phyloP scores from a whole-genome alignment of 2,329 filamentous ascomycete genomes.

The Penicillium sp. region DNA sequence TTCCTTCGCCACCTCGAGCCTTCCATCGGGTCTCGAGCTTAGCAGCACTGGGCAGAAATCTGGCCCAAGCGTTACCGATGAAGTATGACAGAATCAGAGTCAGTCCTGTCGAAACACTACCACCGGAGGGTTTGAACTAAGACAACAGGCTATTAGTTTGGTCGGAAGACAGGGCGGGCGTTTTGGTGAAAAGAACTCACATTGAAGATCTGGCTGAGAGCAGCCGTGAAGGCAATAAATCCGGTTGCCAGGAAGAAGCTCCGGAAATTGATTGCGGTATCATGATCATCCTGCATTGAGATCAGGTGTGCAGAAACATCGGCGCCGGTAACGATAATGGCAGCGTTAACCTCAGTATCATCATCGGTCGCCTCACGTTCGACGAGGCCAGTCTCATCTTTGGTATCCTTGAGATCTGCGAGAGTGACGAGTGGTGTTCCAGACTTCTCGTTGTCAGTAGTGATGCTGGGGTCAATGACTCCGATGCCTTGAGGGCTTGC shows the following conservation, averaged over 20 bases:
- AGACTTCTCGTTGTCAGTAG: not conserved
- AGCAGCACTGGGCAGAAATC: slow-evolving; percentile 55
- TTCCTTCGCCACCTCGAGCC: slow-evolving; percentile 43
- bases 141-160: not conserved
- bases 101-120: slow-evolving; percentile 54
- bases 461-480: too few relatives aligned
- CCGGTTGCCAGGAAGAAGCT: slow-evolving; percentile 52
- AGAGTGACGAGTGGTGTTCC: not conserved
- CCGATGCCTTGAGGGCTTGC: too few relatives aligned
- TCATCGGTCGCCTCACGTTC: not conserved
- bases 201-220: slow-evolving; percentile 58
- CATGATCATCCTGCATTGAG: slow-evolving; percentile 55
- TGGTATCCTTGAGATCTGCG: not conserved
- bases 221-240: slow-evolving; percentile 55
- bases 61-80: slow-evolving; percentile 52
- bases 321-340: slow-evolving; percentile 54
- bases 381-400: not conserved
- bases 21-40: slow-evolving; percentile 50
- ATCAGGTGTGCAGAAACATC: slow-evolving; percentile 54
- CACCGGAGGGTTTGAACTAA: slow-evolving; percentile 56
- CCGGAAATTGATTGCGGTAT: slow-evolving; percentile 55
- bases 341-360: slow-evolving; percentile 24
- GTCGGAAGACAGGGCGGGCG: not conserved
- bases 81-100: slow-evolving; percentile 61
- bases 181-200: slow-evolving; percentile 34